Conservation (phyloP, 768 basidiomycete genomes). For the Boletus huronensis region DNA sequence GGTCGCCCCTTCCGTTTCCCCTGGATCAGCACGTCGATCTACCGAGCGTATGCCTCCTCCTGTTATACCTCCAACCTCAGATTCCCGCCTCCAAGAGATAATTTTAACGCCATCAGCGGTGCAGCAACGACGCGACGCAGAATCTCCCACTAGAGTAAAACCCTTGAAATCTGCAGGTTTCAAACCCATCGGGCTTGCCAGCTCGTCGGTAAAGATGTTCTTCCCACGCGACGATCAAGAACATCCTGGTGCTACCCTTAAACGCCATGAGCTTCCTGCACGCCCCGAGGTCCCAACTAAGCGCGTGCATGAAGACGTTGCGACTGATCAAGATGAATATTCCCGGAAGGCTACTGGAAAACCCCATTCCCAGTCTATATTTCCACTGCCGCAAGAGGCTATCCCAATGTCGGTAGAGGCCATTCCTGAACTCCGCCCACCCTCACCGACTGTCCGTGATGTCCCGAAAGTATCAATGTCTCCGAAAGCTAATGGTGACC, state of each 20-base stretch:
- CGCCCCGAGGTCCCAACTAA: constrained; percentile 29
- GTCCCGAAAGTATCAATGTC: constrained; percentile 18
- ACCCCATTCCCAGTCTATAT: background rate
- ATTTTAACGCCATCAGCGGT: constrained; percentile 4
- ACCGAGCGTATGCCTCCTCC: constrained; percentile 34
- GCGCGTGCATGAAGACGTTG: constrained; percentile 24
- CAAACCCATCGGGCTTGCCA: constrained; percentile 59
- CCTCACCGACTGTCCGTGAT: constrained; percentile 20
- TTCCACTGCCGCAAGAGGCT: constrained; percentile 9
- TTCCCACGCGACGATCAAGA: constrained; percentile 81
- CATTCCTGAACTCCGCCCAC: constrained; percentile 12
- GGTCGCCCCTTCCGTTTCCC: constrained; percentile 20
- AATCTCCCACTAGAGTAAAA: constrained; percentile 19
- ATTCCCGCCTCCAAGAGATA: constrained; percentile 14
- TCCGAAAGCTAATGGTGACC: constrained; percentile 26
- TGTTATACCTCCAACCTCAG: constrained; percentile 20
- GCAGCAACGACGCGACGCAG: constrained; percentile 17
- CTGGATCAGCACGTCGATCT: constrained; percentile 20
- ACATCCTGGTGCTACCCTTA: constrained; percentile 29
- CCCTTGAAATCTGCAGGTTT: constrained; percentile 49
- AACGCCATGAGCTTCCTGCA: constrained; percentile 13
- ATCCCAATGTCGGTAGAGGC: constrained; percentile 5
- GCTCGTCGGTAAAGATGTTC: constrained; percentile 65
- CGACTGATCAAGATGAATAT: constrained; percentile 20
- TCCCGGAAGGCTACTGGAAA: constrained; percentile 4